Evolutionary conservation across 768 basidiomycete genomes (phyloP).

Genomic region (Lactarius evosmus): DNA sequence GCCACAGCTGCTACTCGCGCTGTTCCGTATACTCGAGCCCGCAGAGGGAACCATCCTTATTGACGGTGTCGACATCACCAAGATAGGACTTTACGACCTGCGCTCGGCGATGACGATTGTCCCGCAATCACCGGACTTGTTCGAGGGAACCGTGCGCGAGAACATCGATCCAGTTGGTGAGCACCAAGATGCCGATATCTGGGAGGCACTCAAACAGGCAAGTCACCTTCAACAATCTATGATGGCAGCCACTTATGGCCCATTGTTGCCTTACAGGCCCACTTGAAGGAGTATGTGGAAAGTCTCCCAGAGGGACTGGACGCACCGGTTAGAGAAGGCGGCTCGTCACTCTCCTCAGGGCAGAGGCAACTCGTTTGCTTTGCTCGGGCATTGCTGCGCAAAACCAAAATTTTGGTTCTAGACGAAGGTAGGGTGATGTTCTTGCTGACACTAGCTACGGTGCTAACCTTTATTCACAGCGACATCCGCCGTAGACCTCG

Average conservation of each 20-base stretch:
- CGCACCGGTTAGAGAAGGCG: constrained; percentile 71
- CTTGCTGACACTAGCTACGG: constrained; percentile 2
- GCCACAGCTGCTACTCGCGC: constrained; percentile 55
- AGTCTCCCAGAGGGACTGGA: constrained; percentile 65
- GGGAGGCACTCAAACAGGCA: constrained; percentile 76
- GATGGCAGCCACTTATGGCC: background rate
- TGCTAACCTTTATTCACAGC: constrained; percentile 41
- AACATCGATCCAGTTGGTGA: constrained; percentile 86
- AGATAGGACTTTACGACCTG: constrained; percentile 71
- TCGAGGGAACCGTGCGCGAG: constrained; percentile 72
- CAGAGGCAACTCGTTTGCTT: constrained; percentile 89
- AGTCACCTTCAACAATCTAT: constrained; percentile 29
- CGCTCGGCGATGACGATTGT: constrained; percentile 73
- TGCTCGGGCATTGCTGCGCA: constrained; percentile 76
- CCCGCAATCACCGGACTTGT: constrained; percentile 37
- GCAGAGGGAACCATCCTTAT: constrained; percentile 62
- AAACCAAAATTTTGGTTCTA: constrained; percentile 86
- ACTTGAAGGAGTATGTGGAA: constrained; percentile 68
- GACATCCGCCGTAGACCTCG: constrained; percentile 86
- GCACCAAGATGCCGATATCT: constrained; percentile 77
- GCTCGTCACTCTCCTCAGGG: constrained; percentile 77
- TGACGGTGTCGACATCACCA: constrained; percentile 73
- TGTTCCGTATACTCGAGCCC: constrained; percentile 78
- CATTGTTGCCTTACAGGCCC: constrained; percentile 41
- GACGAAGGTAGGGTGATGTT: constrained; percentile 65